Conservation (phyloP, 345 rosid species). For the Psidium friedrichsthalianum region DNA sequence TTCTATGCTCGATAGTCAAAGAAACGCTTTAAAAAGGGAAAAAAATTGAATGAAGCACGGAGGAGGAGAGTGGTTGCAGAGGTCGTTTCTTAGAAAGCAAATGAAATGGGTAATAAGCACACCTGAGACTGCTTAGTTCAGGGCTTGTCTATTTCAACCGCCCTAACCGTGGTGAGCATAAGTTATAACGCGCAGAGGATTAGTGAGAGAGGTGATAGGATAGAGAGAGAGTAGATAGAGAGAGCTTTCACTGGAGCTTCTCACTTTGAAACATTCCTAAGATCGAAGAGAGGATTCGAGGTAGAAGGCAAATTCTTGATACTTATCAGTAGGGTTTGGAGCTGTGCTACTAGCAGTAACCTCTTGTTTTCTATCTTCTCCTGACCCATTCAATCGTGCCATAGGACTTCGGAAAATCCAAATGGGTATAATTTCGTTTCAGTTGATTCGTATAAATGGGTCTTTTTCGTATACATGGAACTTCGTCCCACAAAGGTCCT, state of each 20-base stretch:
- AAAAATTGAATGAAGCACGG: not conserved
- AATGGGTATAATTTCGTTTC: no score
- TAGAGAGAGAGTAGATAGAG: not conserved
- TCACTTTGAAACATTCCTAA: not conserved
- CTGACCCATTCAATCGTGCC: no score
- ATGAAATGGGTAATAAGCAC: not conserved
- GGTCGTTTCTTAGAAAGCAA: not conserved
- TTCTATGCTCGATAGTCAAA: not conserved
- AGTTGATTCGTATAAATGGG: no score
- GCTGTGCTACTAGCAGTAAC: not conserved
- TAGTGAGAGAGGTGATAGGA: not conserved
- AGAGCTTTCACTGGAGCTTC: not conserved
- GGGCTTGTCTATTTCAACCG: not conserved
- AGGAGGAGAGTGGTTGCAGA: not conserved
- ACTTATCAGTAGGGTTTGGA: not conserved
- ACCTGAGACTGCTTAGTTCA: slow-evolving; percentile 1
- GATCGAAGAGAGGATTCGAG: not conserved
- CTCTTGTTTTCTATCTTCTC: no score
- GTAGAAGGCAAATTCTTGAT: not conserved
- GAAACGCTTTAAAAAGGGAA: not conserved
- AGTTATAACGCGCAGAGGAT: not conserved
- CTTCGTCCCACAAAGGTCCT: no score
- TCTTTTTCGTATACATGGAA: no score
- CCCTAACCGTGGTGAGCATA: not conserved
- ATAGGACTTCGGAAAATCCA: no score